Evolutionary conservation across 805 yeast genomes (phyloP).

Genomic region (Suhomyces sp.): DNA sequence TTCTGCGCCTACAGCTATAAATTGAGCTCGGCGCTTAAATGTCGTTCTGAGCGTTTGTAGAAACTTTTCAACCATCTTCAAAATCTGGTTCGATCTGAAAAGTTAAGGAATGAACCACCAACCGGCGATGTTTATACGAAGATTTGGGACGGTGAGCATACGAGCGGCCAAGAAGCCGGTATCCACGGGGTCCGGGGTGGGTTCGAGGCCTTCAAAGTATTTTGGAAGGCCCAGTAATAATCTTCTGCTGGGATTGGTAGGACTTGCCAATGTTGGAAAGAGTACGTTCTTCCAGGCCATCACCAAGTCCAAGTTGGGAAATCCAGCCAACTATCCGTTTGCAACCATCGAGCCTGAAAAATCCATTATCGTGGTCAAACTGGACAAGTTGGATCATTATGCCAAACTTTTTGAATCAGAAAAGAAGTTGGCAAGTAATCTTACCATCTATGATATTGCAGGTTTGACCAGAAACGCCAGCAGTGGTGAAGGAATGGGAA

Average conservation of each 20-base stretch:
- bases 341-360: slow-evolving; percentile 78
- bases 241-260: slow-evolving; percentile 46
- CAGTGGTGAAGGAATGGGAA: slow-evolving; percentile 73
- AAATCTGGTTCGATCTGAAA: no score
- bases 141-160: slow-evolving; percentile 1
- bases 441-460: slow-evolving; percentile 64
- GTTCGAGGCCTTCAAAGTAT: slow-evolving; percentile 8
- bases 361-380: slow-evolving; percentile 21
- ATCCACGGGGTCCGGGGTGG: not conserved
- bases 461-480: slow-evolving; percentile 56
- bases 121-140: not conserved
- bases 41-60: no score
- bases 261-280: slow-evolving; percentile 60
- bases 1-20: no score
- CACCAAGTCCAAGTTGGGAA: slow-evolving; percentile 58
- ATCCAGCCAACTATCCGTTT: slow-evolving; percentile 58
- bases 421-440: slow-evolving; percentile 51
- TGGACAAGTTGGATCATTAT: slow-evolving; percentile 46
- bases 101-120: no score
- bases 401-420: slow-evolving; percentile 48
- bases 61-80: no score
- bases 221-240: slow-evolving; percentile 39
- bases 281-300: slow-evolving; percentile 52
- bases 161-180: slow-evolving; percentile 6
- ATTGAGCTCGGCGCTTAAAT: no score